phyloP scores from a whole-genome alignment of 495 filamentous ascomycete genomes.

The Chaetomium fimeti region DNA sequence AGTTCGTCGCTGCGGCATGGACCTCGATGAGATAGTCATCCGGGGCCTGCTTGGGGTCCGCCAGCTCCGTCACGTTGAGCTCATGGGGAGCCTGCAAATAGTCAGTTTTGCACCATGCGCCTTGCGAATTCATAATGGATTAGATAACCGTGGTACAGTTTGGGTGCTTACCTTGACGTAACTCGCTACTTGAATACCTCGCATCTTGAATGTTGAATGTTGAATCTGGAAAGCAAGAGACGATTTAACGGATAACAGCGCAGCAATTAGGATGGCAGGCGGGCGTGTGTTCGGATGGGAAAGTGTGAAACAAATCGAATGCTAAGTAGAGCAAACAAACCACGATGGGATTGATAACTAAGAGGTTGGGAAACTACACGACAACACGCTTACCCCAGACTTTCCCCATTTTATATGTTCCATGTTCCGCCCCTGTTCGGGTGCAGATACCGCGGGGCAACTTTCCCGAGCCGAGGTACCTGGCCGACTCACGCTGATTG shows the following conservation, averaged over 20 bases:
- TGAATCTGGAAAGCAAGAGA: no score
- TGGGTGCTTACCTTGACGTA: conserved; percentile 65
- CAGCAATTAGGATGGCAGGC: neutral
- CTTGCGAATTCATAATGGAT: neutral
- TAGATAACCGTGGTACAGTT: no score
- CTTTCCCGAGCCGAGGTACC: conserved; percentile 30
- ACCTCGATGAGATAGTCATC: conserved; percentile 86
- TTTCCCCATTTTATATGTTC: conserved; percentile 9
- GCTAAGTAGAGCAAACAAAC: neutral
- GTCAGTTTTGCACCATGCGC: conserved; percentile 10
- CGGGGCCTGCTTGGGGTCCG: conserved; percentile 64
- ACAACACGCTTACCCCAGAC: neutral
- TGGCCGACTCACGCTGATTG: conserved; percentile 24
- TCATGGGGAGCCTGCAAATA: conserved; percentile 65
- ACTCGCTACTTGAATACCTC: conserved; percentile 75
- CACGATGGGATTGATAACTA: neutral
- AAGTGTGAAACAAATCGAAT: neutral
- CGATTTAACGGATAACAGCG: neutral
- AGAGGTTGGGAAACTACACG: neutral
- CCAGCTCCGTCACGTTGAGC: conserved; percentile 69
- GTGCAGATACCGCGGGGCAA: neutral
- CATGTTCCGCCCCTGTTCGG: conserved; percentile 2
- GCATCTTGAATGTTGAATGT: conserved; percentile 56
- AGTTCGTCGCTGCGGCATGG: conserved; percentile 86
- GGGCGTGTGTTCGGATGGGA: neutral